Conservation (phyloP, 164 flowering plant genomes). For the Berberis thunbergii region DNA sequence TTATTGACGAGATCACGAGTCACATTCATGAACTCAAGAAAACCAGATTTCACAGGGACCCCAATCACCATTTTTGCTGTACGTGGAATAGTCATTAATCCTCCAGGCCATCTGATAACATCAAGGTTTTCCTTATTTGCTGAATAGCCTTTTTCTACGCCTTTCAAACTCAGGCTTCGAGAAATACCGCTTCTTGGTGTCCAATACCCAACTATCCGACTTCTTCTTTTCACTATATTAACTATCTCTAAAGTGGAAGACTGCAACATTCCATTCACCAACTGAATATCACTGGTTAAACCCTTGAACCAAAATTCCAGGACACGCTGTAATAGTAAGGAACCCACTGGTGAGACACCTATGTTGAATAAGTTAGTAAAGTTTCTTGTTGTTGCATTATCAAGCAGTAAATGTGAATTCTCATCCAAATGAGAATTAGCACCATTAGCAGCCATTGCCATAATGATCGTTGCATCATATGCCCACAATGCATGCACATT, state of each 20-base stretch:
- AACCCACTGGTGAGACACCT: slow-evolving; percentile 2
- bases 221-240: not conserved
- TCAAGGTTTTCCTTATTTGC: slow-evolving; percentile 4
- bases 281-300: not conserved
- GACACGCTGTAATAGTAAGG: not conserved
- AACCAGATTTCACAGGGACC: slow-evolving; percentile 23
- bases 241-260: slow-evolving; percentile 4
- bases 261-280: not conserved
- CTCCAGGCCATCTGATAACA: slow-evolving; percentile 25
- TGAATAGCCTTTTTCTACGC: not conserved
- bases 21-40: slow-evolving; percentile 6
- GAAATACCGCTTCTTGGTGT: slow-evolving; percentile 9
- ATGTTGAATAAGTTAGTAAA: not conserved
- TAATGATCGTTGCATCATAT: slow-evolving; percentile 31
- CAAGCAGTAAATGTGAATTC: not conserved
- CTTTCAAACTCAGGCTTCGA: not conserved
- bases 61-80: slow-evolving; percentile 23
- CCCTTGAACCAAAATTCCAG: not conserved
- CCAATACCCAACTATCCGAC: slow-evolving; percentile 7
- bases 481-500: slow-evolving; percentile 37
- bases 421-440: slow-evolving; percentile 5
- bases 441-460: slow-evolving; percentile 34
- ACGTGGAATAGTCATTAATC: slow-evolving; percentile 9
- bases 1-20: slow-evolving; percentile 13
- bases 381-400: not conserved